phyloP scores from a whole-genome alignment of 2,329 filamentous ascomycete species.

The Dothistroma pini region DNA sequence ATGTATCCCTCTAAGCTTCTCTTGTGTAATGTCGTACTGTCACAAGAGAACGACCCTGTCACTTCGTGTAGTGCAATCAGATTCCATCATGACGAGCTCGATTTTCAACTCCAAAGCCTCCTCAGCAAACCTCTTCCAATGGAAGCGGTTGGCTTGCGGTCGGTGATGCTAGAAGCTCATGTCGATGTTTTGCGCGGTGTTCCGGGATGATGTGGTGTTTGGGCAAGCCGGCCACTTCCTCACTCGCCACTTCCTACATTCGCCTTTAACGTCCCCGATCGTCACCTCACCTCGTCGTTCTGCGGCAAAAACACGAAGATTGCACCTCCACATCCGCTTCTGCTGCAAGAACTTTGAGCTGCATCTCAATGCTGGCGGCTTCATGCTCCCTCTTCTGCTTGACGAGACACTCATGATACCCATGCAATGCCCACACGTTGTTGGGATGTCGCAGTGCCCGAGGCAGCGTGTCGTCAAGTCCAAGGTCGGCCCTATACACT shows the following conservation, averaged over 20 bases:
- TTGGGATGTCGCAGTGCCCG: constrained; percentile 64
- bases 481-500: constrained; percentile 41
- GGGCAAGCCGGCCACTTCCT: no score
- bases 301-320: constrained; percentile 57
- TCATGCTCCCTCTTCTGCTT: constrained; percentile 42
- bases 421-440: constrained; percentile 73
- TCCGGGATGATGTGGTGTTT: no score
- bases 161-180: no score
- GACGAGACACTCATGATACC: constrained; percentile 69
- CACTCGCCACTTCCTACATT: no score
- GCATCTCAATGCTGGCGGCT: constrained; percentile 46
- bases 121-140: no score
- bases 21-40: background rate
- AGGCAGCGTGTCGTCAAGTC: constrained; percentile 52
- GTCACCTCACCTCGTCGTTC: background rate
- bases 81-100: background rate
- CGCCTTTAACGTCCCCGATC: background rate
- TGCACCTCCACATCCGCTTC: constrained; percentile 58
- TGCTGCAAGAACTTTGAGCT: constrained; percentile 52
- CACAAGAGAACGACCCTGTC: no score
- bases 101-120: background rate
- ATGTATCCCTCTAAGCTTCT: no score
- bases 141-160: no score
- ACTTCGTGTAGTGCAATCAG: no score
- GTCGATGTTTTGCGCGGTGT: no score